Evolutionary conservation across 139 green algal genomes (phyloP), one percentile per base, ranked within the genome.

Genomic region (Micractinium conductrix): DNA sequence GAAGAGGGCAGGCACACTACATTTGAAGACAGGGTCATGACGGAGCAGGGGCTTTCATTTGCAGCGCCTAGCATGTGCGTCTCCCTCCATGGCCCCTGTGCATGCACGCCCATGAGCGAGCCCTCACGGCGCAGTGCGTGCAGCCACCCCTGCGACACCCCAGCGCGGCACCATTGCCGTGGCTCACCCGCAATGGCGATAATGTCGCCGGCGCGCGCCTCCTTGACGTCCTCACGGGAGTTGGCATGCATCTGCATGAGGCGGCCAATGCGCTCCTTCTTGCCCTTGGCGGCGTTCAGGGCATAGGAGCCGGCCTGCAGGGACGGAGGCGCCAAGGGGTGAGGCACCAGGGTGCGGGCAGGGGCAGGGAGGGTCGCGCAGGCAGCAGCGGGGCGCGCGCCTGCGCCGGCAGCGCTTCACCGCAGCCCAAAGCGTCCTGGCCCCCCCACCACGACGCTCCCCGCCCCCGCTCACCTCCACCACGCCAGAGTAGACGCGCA

Each of bases 161-260:
- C n/a, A n/a, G n/a, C n/a, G n/a, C n/a, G n/a, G n/a, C n/a, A n/a
- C n/a, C n/a, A n/a, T n/a, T n/a, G n/a, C n/a, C n/a, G n/a, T n/a
- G n/a, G n/a, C n/a, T n/a, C n/a, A n/a, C n/a, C 97, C 30, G 87
- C 96, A 60, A 99, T 93, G 55, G 97, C 97, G 8, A 99, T 88
- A 75, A 99, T 99, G 93, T 99, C 97, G 58, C 97, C 97, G 1
- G 97, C 94, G 44, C 92, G 84, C 2, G 95, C 93, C 37, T 81
- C 40, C 91, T 99, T 98, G 72, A 99, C 90, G 86, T 99, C 97
- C 90, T 99, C 95, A 26, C 97, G 92, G 86, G 92, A 94, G 96
- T 99, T 99, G 81, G 97, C 97, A 89, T 99, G 97, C 97, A 99
- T 99, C 85, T 99, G 89, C 88, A 99, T 92, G 17, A 99, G 89